These are phyloP conservation scores for Copromyces sp. DNA, from an alignment of 495 filamentous ascomycete species.

Conservation along the genomic window DNA sequence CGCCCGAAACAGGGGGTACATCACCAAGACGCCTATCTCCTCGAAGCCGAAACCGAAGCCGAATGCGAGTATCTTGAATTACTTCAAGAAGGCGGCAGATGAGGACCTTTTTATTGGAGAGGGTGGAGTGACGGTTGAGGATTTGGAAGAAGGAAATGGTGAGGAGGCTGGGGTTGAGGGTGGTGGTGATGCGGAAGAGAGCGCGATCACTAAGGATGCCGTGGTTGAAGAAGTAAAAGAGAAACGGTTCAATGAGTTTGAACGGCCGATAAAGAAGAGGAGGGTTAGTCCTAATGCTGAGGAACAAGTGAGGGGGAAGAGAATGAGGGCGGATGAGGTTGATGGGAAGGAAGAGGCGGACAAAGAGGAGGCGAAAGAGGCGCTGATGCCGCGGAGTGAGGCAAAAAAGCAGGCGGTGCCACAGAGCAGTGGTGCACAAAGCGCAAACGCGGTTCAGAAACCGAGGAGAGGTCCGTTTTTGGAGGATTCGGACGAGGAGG, in stretches of 20 bases:
- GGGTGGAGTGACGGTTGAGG: not conserved
- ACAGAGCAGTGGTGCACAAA: not conserved
- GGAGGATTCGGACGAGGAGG: constrained; percentile 16
- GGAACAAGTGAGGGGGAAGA: not conserved
- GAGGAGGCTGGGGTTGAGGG: not conserved
- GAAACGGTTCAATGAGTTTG: constrained; percentile 43
- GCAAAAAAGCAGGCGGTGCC: not conserved
- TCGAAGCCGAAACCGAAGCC: constrained; percentile 22
- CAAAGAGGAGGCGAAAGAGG: not conserved
- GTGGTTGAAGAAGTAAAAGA: constrained; percentile 13
- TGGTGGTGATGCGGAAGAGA: constrained; percentile 1
- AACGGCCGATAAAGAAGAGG: constrained; percentile 34
- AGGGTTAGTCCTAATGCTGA: constrained; percentile 17
- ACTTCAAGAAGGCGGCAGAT: constrained; percentile 66
- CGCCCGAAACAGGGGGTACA: not conserved
- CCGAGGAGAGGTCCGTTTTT: constrained; percentile 18
- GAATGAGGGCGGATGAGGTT: not conserved
- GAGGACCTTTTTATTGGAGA: constrained; percentile 22
- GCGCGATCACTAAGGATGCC: not conserved
- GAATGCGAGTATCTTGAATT: constrained; percentile 69
- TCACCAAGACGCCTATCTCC: not conserved
- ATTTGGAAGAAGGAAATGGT: not conserved
- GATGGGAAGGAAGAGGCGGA: not conserved
- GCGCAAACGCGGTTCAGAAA: constrained; percentile 8
- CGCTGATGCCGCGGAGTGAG: not conserved